Percentiles rank a stretch among this genome's conserved stretches.
Evolutionary conservation across 2,329 filamentous ascomycete species (phyloP).

Genomic region (Karstenula rhodostoma): DNA sequence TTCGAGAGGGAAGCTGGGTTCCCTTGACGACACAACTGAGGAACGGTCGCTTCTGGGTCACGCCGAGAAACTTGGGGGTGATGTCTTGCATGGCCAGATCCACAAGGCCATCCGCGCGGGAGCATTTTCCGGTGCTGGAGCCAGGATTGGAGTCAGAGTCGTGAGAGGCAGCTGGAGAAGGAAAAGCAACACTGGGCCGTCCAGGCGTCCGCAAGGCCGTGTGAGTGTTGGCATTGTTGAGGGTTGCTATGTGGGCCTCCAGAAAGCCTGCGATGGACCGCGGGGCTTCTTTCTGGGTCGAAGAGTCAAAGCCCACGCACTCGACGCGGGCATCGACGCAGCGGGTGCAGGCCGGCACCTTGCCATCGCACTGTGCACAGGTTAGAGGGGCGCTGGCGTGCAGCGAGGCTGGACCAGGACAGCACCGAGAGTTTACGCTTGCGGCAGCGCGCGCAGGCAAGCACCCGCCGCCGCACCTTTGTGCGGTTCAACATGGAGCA

Average conservation of each 20-base stretch:
- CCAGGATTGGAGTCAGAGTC: conserved; percentile 28
- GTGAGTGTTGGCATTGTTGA: conserved; percentile 30
- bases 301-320: conserved; percentile 47
- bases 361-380: conserved; percentile 43
- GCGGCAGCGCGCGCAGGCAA: conserved; percentile 47
- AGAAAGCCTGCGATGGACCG: conserved; percentile 45
- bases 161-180: conserved; percentile 38
- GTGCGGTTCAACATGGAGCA: conserved; percentile 42
- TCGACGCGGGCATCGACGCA: conserved; percentile 41
- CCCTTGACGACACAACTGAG: conserved; percentile 47
- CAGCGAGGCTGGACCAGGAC: conserved; percentile 19
- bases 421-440: conserved; percentile 46
- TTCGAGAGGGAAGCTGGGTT: conserved; percentile 45
- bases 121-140: conserved; percentile 33
- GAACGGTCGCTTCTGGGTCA: conserved; percentile 42
- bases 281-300: conserved; percentile 43
- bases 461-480: conserved; percentile 46
- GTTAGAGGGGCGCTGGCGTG: conserved; percentile 24
- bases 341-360: conserved; percentile 45
- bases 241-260: conserved; percentile 41
- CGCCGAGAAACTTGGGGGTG: conserved; percentile 46
- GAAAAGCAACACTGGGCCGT: conserved; percentile 27
- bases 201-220: conserved; percentile 25
- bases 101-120: conserved; percentile 42
- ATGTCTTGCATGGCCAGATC: conserved; percentile 47